Evolutionary conservation across 75 land plant genomes (phyloP), one percentile per base, ranked within the genome.

Genomic region (Cryptomeria japonica): DNA sequence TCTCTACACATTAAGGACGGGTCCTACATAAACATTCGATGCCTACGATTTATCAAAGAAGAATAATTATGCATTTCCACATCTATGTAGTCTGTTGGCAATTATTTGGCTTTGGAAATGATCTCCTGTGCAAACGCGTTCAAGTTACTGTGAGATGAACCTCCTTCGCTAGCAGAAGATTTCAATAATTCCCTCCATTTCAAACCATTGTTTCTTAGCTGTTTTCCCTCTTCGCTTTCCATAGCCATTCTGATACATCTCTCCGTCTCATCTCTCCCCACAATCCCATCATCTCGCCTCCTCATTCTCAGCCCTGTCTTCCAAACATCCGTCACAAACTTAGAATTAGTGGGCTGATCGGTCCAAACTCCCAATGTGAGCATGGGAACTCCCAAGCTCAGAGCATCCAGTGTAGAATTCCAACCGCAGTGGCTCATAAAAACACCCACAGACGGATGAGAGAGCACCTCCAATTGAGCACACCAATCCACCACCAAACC

Each of bases 341-440:
- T 80, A 5, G 83, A 87, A 34, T 88, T 91, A 41, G 88, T 87
- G 37, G 82, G 36, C 85, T 92, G 92, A 36, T 92, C 93, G 1
- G 80, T 36, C 86, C 84, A 83, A 39, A 88, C 42, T 9, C 92
- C 92, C 87, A 87, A 87, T 3, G 82, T 64, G 25, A 92, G 39
- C 88, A 89, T 85, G 9, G 93, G 93, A 42, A 92, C 87, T 0
- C 92, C 92, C 31, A 73, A 72, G 56, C 75, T 75, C n/a, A 91
- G 19, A 22, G 55, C 85, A 28, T 91, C 92, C 83, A 87, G 18
- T 0, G 88, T 89, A 18, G 92, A 91, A 86, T 91, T 91, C 92
- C 90, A 91, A 34, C 90, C 92, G 53, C 90, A 86, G 75, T 91
- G 92, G 44, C 86, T 91, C 86, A 91, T 75, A 44, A 91, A 91